These are phyloP conservation scores for Alternaria brassicicola DNA, from an alignment of 2,329 filamentous ascomycete species.

Conservation along the genomic window DNA sequence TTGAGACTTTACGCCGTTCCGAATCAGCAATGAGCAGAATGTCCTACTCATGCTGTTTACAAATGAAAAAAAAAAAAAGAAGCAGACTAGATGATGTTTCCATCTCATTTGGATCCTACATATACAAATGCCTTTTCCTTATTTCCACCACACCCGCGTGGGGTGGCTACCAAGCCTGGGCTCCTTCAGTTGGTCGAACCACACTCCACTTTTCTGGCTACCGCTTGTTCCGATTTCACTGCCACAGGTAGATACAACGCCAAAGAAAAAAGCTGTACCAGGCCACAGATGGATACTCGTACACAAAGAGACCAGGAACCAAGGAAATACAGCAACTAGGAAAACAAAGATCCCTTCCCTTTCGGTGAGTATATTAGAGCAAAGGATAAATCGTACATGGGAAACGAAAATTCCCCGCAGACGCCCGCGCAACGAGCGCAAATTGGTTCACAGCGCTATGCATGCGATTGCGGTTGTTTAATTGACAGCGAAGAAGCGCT, in stretches of 20 bases:
- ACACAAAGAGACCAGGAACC: slow-evolving; percentile 13
- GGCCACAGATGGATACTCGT: slow-evolving; percentile 15
- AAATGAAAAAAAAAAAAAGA: fast-evolving
- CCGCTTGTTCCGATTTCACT: slow-evolving; percentile 8
- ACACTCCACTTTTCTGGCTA: slow-evolving; percentile 9
- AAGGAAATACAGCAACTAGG: not conserved
- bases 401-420: slow-evolving; percentile 6
- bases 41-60: no score
- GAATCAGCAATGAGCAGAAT: no score
- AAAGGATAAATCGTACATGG: slow-evolving; percentile 13
- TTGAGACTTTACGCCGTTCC: no score
- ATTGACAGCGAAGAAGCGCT: slow-evolving; percentile 33
- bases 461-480: not conserved
- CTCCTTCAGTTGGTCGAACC: not conserved
- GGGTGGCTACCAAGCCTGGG: not conserved
- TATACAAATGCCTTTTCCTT: not conserved
- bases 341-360: not conserved
- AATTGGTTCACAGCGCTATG: not conserved
- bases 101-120: not conserved
- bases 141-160: no score
- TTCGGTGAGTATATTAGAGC: not conserved
- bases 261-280: slow-evolving; percentile 6
- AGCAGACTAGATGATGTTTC: not conserved
- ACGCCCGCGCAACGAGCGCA: slow-evolving; percentile 12
- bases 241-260: slow-evolving; percentile 19